phyloP scores from a whole-genome alignment of 305 asterid species.

The Fraxinus xanthoxyloides region DNA sequence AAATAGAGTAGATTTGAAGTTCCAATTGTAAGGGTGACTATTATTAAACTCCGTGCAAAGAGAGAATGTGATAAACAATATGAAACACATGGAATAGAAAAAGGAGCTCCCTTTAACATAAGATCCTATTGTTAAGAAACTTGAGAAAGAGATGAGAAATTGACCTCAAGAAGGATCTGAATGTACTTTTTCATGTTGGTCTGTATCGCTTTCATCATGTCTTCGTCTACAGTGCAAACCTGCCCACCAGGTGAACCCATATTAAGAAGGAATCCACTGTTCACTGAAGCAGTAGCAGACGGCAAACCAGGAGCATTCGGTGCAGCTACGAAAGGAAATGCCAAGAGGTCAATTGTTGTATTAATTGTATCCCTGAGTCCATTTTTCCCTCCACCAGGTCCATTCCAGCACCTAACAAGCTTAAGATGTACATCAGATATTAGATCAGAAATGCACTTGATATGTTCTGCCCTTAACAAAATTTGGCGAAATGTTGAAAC shows the following conservation, averaged over 20 bases:
- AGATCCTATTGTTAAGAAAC: constrained; percentile 16
- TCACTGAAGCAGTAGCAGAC: constrained; percentile 93
- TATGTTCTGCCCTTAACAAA: constrained; percentile 67
- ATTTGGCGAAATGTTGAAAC: constrained; percentile 81
- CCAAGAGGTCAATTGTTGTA: constrained; percentile 84
- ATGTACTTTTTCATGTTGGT: constrained; percentile 81
- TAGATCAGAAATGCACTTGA: constrained; percentile 69
- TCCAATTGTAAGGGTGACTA: neutral
- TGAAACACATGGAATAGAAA: neutral
- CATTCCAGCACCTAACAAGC: constrained; percentile 73
- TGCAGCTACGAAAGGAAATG: constrained; percentile 92
- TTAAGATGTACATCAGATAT: constrained; percentile 75
- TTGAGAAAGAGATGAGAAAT: constrained; percentile 26
- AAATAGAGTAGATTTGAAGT: constrained; percentile 6
- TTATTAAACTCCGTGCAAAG: neutral
- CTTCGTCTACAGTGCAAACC: constrained; percentile 87
- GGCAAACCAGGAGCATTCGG: constrained; percentile 83
- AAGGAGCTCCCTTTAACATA: neutral
- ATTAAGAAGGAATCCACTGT: constrained; percentile 89
- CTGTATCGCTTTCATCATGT: constrained; percentile 87
- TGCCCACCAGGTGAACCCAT: constrained; percentile 95
- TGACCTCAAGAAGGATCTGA: constrained; percentile 91
- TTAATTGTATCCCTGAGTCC: constrained; percentile 84
- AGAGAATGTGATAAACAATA: neutral
- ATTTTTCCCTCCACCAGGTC: constrained; percentile 90